These are phyloP conservation scores for Mycena alexandri DNA, from an alignment of 768 basidiomycete genomes.

Conservation along the genomic window DNA sequence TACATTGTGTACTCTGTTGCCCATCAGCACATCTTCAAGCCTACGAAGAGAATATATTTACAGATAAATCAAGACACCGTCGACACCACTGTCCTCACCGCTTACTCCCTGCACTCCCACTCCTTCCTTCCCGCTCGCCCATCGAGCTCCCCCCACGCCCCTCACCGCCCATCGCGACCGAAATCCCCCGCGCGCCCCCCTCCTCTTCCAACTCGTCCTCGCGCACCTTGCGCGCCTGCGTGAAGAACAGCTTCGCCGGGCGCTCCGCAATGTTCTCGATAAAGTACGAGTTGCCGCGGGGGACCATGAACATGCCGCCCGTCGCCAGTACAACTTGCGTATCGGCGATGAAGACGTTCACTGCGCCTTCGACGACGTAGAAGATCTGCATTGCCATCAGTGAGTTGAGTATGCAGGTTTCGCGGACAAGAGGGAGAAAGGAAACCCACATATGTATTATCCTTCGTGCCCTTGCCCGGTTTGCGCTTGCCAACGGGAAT, in stretches of 20 bases:
- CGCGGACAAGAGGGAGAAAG: neutral
- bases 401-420: neutral
- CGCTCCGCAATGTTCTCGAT: constrained; percentile 74
- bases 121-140: too few species aligned
- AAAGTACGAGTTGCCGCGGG: constrained; percentile 64
- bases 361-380: constrained; percentile 88
- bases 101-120: too few species aligned
- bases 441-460: constrained; percentile 90
- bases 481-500: constrained; percentile 86
- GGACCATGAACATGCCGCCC: constrained; percentile 91
- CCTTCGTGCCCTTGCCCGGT: constrained; percentile 88
- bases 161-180: too few species aligned
- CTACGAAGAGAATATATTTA: too few species aligned
- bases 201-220: constrained; percentile 42
- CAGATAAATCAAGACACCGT: too few species aligned
- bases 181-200: too few species aligned
- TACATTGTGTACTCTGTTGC: too few species aligned
- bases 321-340: constrained; percentile 82
- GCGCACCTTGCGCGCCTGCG: constrained; percentile 70
- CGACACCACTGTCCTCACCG: too few species aligned
- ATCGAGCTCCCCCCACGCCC: too few species aligned
- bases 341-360: constrained; percentile 86
- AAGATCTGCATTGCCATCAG: constrained; percentile 52
- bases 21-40: too few species aligned
- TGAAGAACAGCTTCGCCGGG: constrained; percentile 75